Base-by-base conservation (phyloP, 495 filamentous ascomycete species). In the Xylaria castorea region DNA sequence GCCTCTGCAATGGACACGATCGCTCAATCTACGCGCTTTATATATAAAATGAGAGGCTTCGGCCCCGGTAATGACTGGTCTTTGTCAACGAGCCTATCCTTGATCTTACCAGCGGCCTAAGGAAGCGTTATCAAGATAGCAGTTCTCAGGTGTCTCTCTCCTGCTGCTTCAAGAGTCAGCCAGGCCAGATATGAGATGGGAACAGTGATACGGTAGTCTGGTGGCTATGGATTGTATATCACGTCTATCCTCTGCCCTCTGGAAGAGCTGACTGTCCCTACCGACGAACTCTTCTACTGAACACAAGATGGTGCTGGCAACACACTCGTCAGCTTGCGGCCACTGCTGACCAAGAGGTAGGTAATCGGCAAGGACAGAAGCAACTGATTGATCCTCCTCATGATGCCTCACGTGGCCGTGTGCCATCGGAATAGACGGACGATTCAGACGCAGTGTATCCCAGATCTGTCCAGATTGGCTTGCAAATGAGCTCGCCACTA, bases 91-190 rank as follows among this genome's bases (percentile, higher is more conserved):
- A 44, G 25, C 66, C n/a, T 27, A 60, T 69, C 38, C 48, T 38
- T 38, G 25, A 34, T 14, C 18, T 18, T 50, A 36, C 8, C 27
- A 36, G 57, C 36, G 50, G 22, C 32, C 27, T 1, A 11, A n/a
- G 34, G 30, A 50, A 50, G 40, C 67, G 30, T 62, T 70, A 70
- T 50, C 67, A 70, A n/a, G 55, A 70, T 70, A 61, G 53, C 55
- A 48, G 12, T 34, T 7, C 42, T 50, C n/a, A 44, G 40, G 25
- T 30, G 9, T 30, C 11, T 61, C 46, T 27, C 55, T 38, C 67
- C 67, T 70, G 53, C 55, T 40, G n/a, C 42, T 62, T 70, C 61
- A 58, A 70, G 53, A 27, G 67, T 34, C 42, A 48, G 36, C 50
- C 20, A 30, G 55, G 53, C 22, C 1, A 55, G 20, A 40, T 66